Percentiles rank a stretch among this genome's conserved stretches.
phyloP scores from a whole-genome alignment of 129 eudicot genomes.

The Centaurea solstitialis region DNA sequence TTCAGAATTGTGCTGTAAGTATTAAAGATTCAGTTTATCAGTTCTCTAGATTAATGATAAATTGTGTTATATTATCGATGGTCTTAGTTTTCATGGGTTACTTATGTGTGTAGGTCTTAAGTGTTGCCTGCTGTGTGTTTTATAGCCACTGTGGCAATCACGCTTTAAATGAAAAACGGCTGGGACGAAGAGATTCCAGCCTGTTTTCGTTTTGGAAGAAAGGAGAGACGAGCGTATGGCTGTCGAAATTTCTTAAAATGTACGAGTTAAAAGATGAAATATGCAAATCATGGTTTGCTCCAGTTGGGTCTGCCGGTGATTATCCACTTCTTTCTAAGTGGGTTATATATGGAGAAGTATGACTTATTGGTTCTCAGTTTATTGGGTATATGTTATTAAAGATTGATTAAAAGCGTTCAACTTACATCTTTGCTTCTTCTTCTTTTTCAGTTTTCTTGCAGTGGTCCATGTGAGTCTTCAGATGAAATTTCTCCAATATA shows the following conservation, averaged over 20 bases:
- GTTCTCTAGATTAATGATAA: background rate
- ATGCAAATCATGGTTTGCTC: slow-evolving; percentile 99
- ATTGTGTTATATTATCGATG: background rate
- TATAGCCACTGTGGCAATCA: slow-evolving; percentile 99
- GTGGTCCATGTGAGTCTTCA: slow-evolving; percentile 81
- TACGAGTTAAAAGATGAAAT: slow-evolving; percentile 84
- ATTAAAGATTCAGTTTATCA: background rate
- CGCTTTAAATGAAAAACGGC: slow-evolving; percentile 73
- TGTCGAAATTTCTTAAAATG: slow-evolving; percentile 70
- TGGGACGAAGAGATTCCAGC: slow-evolving; percentile 62
- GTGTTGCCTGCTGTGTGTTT: slow-evolving; percentile 95
- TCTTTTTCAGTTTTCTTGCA: slow-evolving; percentile 70
- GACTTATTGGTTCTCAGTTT: slow-evolving; percentile 1
- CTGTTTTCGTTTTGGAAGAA: slow-evolving; percentile 79
- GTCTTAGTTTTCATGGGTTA: slow-evolving; percentile 31
- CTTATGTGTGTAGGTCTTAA: slow-evolving; percentile 72
- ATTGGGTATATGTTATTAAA: background rate
- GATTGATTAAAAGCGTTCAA: slow-evolving; percentile 4
- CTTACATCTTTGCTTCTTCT: background rate
- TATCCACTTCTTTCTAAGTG: slow-evolving; percentile 95
- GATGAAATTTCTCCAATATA: slow-evolving; percentile 96
- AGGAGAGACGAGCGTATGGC: slow-evolving; percentile 82
- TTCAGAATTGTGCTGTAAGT: slow-evolving; percentile 98
- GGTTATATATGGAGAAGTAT: slow-evolving; percentile 99
- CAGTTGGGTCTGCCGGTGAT: slow-evolving; percentile 97